A percentile compares a stretch with the other conserved stretches of the same genome.
Conservation (phyloP, 2,329 filamentous ascomycete species). For the Botrytis squamosa region DNA sequence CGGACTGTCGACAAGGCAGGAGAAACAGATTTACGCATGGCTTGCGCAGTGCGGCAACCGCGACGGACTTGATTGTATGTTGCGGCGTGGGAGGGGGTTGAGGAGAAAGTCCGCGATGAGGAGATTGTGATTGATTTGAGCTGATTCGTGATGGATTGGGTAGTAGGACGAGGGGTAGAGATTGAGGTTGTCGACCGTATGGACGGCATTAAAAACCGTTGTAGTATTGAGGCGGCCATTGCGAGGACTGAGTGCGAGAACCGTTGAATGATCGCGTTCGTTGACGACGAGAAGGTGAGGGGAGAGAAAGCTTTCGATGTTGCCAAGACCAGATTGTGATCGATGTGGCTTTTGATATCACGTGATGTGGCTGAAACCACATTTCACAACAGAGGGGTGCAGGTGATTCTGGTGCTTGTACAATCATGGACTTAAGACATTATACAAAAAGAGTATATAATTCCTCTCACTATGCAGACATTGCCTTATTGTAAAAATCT, state of each 20-base stretch:
- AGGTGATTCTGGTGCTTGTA: neutral
- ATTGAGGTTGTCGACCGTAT: neutral
- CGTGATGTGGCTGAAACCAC: neutral
- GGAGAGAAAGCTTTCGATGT: conserved; percentile 13
- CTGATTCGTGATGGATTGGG: conserved; percentile 23
- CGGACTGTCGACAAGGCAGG: conserved; percentile 71
- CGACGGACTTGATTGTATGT: conserved; percentile 22
- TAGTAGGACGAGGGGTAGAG: neutral
- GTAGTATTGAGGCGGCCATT: conserved; percentile 10
- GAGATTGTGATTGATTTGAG: conserved; percentile 35
- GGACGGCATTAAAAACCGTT: conserved; percentile 3
- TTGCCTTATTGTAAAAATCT: conserved; percentile 16
- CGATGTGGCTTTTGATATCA: neutral
- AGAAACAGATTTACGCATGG: conserved; percentile 80
- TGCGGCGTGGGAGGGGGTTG: neutral
- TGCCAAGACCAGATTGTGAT: neutral
- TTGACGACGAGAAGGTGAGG: neutral
- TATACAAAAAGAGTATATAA: neutral
- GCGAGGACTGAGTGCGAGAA: neutral
- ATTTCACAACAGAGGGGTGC: neutral
- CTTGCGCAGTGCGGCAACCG: conserved; percentile 76
- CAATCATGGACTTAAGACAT: neutral
- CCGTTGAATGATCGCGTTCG: neutral
- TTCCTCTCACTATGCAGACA: conserved; percentile 2
- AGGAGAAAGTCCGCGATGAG: conserved; percentile 36